These are phyloP conservation scores for Marasmius tenuissimus DNA, from an alignment of 1,284 basidiomycete species.

Conservation along the genomic window DNA sequence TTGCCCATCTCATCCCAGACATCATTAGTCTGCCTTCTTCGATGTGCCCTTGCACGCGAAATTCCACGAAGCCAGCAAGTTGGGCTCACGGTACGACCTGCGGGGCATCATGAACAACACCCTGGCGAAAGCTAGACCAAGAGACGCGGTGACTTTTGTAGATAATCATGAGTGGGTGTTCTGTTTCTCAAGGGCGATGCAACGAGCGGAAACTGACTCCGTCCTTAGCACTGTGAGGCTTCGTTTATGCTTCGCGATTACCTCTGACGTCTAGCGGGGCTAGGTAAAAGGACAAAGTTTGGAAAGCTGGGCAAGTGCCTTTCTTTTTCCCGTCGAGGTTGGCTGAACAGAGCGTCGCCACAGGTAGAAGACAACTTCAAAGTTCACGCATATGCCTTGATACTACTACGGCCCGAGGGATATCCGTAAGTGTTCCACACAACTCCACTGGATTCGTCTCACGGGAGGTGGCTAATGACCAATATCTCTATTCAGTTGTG, in stretches of 20 bases:
- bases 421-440: slow-evolving; percentile 67
- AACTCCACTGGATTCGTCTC: not conserved
- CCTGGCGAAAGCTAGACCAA: slow-evolving; percentile 55
- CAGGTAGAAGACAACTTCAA: slow-evolving; percentile 73
- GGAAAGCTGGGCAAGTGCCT: slow-evolving; percentile 70
- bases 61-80: slow-evolving; percentile 63
- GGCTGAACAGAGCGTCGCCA: not conserved
- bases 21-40: slow-evolving; percentile 71
- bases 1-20: not conserved
- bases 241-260: not conserved
- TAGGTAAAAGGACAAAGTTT: slow-evolving; percentile 73
- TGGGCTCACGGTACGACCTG: slow-evolving; percentile 62
- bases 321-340: not conserved
- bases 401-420: slow-evolving; percentile 81
- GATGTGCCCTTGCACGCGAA: slow-evolving; percentile 79
- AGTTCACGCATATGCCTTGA: slow-evolving; percentile 82
- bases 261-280: not conserved
- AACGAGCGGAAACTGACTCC: not conserved
- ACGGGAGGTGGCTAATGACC: no score
- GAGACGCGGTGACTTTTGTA: slow-evolving; percentile 80
- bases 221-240: slow-evolving; percentile 1
- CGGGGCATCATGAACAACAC: slow-evolving; percentile 61
- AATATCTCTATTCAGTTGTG: no score
- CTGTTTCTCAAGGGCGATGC: slow-evolving; percentile 1
- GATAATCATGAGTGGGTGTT: slow-evolving; percentile 77